Percentiles rank a stretch among this genome's conserved stretches.
Conservation (phyloP, 768 basidiomycete species). For the Steccherinum ochraceum region DNA sequence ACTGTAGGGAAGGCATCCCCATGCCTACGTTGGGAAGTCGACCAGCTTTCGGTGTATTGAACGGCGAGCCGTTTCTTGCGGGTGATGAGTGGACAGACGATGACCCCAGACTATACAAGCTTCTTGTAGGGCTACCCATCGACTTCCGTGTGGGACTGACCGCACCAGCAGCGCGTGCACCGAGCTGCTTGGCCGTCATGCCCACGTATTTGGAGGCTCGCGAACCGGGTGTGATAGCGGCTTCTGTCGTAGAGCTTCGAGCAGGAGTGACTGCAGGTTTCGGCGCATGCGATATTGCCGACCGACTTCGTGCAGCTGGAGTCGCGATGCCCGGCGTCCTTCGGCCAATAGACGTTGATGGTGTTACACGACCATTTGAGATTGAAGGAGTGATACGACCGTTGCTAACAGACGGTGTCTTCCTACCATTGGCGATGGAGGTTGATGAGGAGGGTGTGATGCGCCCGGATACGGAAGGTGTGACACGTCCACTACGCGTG, state of each 20-base stretch:
- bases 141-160: conserved; percentile 14
- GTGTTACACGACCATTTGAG: conserved; percentile 22
- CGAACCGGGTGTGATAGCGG: conserved; percentile 71
- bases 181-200: conserved; percentile 81
- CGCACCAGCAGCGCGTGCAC: conserved; percentile 30
- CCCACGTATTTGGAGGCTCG: conserved; percentile 79
- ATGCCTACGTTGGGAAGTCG: conserved; percentile 30
- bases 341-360: conserved; percentile 42
- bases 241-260: conserved; percentile 19
- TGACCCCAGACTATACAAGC: conserved; percentile 10
- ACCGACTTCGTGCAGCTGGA: conserved; percentile 13
- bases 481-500: conserved; percentile 42
- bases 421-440: conserved; percentile 36
- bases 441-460: conserved; percentile 38
- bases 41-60: conserved; percentile 60
- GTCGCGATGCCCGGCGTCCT: conserved; percentile 36
- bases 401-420: conserved; percentile 48
- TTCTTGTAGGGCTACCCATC: conserved; percentile 17
- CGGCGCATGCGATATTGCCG: conserved; percentile 2
- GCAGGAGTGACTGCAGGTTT: conserved; percentile 20
- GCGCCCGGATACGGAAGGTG: conserved; percentile 39
- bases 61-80: conserved; percentile 45
- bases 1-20: conserved; percentile 31
- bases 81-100: conserved; percentile 16
- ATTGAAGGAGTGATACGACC: conserved; percentile 36